Conservation (phyloP, 805 yeast species). For the Kurtzmaniella cleridarum region DNA sequence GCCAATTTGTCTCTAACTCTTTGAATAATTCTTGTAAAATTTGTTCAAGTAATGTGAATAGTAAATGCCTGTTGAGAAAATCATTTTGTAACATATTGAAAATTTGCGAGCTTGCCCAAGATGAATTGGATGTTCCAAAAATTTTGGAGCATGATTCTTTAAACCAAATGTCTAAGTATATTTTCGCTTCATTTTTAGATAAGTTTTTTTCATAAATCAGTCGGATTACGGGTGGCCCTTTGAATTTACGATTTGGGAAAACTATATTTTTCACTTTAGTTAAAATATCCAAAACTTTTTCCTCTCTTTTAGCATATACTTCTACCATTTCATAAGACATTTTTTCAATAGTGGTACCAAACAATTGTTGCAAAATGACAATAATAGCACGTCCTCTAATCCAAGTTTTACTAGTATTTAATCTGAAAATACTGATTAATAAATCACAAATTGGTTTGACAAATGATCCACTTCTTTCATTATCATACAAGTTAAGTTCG, state of each 20-base stretch:
- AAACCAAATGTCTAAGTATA: slow-evolving; percentile 52
- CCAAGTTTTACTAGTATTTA: slow-evolving; percentile 66
- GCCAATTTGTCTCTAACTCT: slow-evolving; percentile 10
- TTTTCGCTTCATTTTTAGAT: slow-evolving; percentile 53
- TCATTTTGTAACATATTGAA: slow-evolving; percentile 73
- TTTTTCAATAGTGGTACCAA: slow-evolving; percentile 85
- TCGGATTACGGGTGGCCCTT: slow-evolving; percentile 42
- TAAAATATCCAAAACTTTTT: slow-evolving; percentile 36
- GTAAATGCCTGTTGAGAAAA: slow-evolving; percentile 57
- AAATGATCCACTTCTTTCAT: slow-evolving; percentile 30
- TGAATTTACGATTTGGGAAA: slow-evolving; percentile 45
- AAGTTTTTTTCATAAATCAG: slow-evolving; percentile 46
- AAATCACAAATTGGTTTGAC: slow-evolving; percentile 80
- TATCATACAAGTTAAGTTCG: slow-evolving; percentile 48
- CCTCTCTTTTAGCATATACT: slow-evolving; percentile 33
- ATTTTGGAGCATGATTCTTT: slow-evolving; percentile 64
- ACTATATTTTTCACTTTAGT: slow-evolving; percentile 17
- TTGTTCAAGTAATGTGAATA: slow-evolving; percentile 56
- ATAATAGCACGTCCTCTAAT: slow-evolving; percentile 79
- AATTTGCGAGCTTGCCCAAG: slow-evolving; percentile 53
- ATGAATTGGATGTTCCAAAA: slow-evolving; percentile 65
- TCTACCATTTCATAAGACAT: slow-evolving; percentile 45
- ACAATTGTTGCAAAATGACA: slow-evolving; percentile 73
- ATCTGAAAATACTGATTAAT: slow-evolving; percentile 62
- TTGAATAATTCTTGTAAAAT: slow-evolving; percentile 44